Base-by-base conservation (phyloP, 2,329 filamentous ascomycete species). In the Hymenoscyphus scutula region DNA sequence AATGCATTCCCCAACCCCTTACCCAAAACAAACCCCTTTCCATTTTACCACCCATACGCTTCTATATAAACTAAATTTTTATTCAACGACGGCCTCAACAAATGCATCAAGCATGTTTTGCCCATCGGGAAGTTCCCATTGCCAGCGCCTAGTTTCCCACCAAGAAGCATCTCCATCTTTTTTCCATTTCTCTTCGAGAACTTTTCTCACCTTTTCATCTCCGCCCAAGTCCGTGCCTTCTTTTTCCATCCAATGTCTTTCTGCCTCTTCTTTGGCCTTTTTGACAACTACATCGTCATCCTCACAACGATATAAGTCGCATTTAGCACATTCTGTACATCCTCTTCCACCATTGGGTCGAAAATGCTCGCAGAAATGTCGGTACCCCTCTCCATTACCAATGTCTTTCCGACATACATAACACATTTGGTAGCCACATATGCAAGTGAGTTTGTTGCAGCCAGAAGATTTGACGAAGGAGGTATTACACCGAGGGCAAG, bases 371-470 rank as follows among this genome's bases (percentile, higher is more conserved):
- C 95, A 99, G 73, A 97, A 99, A 76, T 99, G 95, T 45, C 87
- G 83, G 76, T 99, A 98, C 0, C 94, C 93, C 74, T 93, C 89
- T 2, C 78, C 77, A 57, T 84, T 79, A 61, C 81, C 79, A 55
- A 89, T 85, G 71, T 91, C 88, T 69, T 89, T 89, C 48, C 95
- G 90, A 76, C 95, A 99, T 55, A 98, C 86, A 73, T 99, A 99
- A 76, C 95, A 99, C 94, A 98, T 98, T 70, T 90, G 89, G 77
- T 98, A 98, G 8, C 95, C 95, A 76, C 95, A 99, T 17, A 92
- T 88, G 74, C 95, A 98, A 5, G 92, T 94, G 48, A 99, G 83
- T 78, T 98, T 98, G 80, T 99, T 99, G 83, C 95, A 99, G 71
- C 95, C 95, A 29, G 89, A 88, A 6, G 87, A 89, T 76, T 98